A percentile compares a stretch with the other conserved stretches of the same genome.
Conservation (phyloP, 192 early-diverging fungal genomes). For the Coemansia sp. region DNA sequence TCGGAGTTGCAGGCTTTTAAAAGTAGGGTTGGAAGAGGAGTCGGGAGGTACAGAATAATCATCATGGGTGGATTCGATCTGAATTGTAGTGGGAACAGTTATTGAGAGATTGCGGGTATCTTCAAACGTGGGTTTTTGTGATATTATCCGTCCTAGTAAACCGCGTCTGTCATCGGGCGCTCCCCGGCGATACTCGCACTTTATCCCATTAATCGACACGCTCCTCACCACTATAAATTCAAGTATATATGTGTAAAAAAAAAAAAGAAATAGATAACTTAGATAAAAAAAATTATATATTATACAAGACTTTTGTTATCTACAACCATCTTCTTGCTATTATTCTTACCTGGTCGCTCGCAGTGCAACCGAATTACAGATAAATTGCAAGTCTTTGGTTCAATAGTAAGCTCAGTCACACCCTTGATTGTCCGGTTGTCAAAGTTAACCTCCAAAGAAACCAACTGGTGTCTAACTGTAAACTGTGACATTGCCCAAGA, state of each 20-base stretch:
- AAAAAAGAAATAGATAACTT: not conserved
- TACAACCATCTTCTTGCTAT: not conserved
- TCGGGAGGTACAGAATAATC: not conserved
- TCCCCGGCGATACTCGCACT: constrained; percentile 22
- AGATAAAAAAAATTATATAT: not conserved
- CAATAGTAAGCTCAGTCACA: constrained; percentile 49
- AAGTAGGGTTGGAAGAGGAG: not conserved
- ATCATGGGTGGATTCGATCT: not conserved
- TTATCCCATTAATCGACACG: constrained; percentile 27
- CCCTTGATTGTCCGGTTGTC: constrained; percentile 34
- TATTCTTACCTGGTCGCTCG: constrained; percentile 45
- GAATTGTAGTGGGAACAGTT: constrained; percentile 15
- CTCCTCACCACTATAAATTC: constrained; percentile 26
- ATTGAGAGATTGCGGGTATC: constrained; percentile 42
- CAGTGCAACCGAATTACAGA: constrained; percentile 37
- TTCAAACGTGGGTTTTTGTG: constrained; percentile 14
- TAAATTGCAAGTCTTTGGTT: constrained; percentile 20
- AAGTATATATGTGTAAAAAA: not conserved
- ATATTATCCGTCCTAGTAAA: constrained; percentile 21
- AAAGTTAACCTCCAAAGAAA: constrained; percentile 50
- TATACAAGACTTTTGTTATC: no score
- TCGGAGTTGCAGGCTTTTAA: constrained; percentile 21
- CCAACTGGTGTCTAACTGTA: constrained; percentile 49
- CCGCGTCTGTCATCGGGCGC: constrained; percentile 23
- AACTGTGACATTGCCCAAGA: constrained; percentile 29